Evolutionary conservation across 495 filamentous ascomycete species (phyloP).

Genomic region (Bacidia gigantensis): DNA sequence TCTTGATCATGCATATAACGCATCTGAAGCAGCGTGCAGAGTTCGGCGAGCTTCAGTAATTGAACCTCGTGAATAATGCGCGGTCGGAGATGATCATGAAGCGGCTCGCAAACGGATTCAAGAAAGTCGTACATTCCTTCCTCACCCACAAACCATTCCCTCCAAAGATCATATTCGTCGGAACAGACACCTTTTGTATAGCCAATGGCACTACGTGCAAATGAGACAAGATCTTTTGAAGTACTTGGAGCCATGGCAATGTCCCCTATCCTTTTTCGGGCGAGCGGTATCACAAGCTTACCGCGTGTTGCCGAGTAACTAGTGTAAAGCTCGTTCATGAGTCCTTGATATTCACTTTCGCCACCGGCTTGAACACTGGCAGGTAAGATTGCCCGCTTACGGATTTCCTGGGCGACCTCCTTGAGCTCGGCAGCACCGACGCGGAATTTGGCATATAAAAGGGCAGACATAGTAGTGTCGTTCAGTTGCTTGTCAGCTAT

Average conservation of each 20-base stretch:
- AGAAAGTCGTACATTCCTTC: constrained; percentile 57
- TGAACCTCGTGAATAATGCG: constrained; percentile 57
- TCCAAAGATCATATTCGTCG: constrained; percentile 63
- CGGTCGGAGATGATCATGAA: constrained; percentile 60
- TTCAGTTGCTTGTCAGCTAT: constrained; percentile 58
- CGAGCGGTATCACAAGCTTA: constrained; percentile 45
- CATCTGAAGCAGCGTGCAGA: constrained; percentile 71
- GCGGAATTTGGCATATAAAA: constrained; percentile 67
- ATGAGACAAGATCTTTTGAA: constrained; percentile 54
- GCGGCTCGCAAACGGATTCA: constrained; percentile 57
- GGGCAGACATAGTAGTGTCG: constrained; percentile 60
- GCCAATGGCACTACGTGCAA: constrained; percentile 55
- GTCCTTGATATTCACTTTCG: constrained; percentile 52
- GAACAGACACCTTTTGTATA: constrained; percentile 57
- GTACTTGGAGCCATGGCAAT: constrained; percentile 50
- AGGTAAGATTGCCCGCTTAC: constrained; percentile 49
- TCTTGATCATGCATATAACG: constrained; percentile 63
- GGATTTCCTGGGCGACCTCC: constrained; percentile 51
- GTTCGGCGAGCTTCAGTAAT: constrained; percentile 63
- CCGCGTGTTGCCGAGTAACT: constrained; percentile 46
- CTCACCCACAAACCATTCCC: constrained; percentile 61
- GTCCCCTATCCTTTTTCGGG: constrained; percentile 48
- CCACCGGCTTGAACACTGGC: constrained; percentile 45
- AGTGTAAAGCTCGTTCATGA: constrained; percentile 54
- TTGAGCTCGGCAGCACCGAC: constrained; percentile 54